Evolutionary conservation across 371 early-diverging fungal species (phyloP), one percentile per base, ranked within the genome.

Genomic region (Apophysomyces trapeziformis): DNA sequence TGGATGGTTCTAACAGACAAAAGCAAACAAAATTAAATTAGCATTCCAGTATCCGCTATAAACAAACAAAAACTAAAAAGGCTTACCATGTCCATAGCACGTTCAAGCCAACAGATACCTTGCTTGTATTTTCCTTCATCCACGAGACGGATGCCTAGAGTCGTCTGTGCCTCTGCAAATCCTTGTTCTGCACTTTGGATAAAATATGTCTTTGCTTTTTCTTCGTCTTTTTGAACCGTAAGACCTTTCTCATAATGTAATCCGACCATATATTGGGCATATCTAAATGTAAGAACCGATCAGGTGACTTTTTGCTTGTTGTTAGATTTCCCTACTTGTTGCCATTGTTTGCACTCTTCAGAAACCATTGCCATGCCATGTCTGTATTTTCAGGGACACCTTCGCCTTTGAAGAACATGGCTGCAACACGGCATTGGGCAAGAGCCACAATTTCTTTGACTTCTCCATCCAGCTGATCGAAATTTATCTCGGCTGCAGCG

Each of bases 401-500:
- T 6, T 67, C 66, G 11, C 61, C 72, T 58, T 71, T 63, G 11
- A 63, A 46, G 7, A 68, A 41, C 65, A 71, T 63, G 13, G 64
- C 60, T 8, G 65, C 75, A 5, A 71, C 59, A 21, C 66, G 71
- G 38, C 68, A 69, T 39, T 75, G 75, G 2, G 75, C 75, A 45
- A 71, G 54, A 1, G 67, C 65, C 60, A 64, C 63, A 36, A 64
- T 32, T 13, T 47, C 37, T 16, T 86, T 75, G n/a, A 88, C 92
- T 61, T 89, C 82, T 9, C 81, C 72, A 65, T 83, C 87, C 12
- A 80, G 82, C 56, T 83, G 73, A 1, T 85, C 91, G 36, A 91
- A 74, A 58, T 89, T 82, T 62, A 90, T 79, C 68, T 90, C 86
- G 7, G 93, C 90, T 21, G 90, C 81, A 41, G 76, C 82, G 8